Base-by-base conservation (phyloP, 2,329 filamentous ascomycete genomes). In the Corinectria fuckeliana region DNA sequence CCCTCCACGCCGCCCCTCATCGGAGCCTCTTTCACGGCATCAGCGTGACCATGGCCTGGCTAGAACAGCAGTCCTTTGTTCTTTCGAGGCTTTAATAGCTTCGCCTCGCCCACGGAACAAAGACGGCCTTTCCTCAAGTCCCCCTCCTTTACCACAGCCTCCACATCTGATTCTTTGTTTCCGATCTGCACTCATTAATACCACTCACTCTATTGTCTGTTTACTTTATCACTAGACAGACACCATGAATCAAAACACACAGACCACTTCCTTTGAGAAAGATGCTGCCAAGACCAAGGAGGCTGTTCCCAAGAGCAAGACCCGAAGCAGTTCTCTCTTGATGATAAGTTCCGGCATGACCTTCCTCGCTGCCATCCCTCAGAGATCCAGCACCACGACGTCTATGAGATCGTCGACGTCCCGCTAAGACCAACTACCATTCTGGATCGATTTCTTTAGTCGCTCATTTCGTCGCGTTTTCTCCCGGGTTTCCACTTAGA, bases 341-440 rank as follows among this genome's bases (percentile, higher is more conserved):
- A 71, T 68, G 58, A 68, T 71, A 52, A 71, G 67, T 25, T 71
- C 68, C 8, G 68, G 68, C 62, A 69, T 71, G 53, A 71, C 68
- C 25, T 71, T 71, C 49, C 58, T 71, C 14, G 68, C 68, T 32
- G 68, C 68, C 34, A 65, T 71, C 23, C 67, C 68, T 38, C 67
- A 70, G 30, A 59, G 57, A 50, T 55, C 67, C 23, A 62, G 49
- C 26, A 50, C 59, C 13, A 66, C 66, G 4, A 49, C 63, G 10
- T 69, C 68, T 36, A 58, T 71, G 48, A 63, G 68, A 50, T 68
- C 68, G 11, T 71, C 68, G 7, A 69, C 69, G 18, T 71, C 67
- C 36, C 67, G 68, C 62, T 71, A 67, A 69, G 57, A 39, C 47
- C 47, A 51, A 8, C 41, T 38, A 39, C 16, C 30, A 50, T 10